These are phyloP conservation scores for Oehlia diaphana DNA, from an alignment of 192 early-diverging fungal species.

Conservation along the genomic window DNA sequence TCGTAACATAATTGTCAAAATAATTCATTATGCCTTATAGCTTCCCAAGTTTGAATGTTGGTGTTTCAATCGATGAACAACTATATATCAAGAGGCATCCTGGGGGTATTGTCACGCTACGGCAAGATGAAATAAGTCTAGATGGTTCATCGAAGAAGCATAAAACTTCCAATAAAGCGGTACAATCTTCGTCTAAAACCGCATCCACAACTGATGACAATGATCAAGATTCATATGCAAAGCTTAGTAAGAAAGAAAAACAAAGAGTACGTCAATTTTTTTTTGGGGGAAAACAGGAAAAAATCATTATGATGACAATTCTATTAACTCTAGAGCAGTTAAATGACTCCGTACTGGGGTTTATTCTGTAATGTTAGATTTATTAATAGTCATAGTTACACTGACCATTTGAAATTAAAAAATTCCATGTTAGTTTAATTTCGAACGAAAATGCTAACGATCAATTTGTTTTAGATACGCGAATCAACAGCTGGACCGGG, in stretches of 20 bases:
- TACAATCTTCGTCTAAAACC: background rate
- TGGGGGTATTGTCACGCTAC: background rate
- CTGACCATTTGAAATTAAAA: constrained; percentile 9
- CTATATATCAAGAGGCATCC: background rate
- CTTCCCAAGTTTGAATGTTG: background rate
- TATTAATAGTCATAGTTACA: constrained; percentile 26
- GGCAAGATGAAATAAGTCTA: background rate
- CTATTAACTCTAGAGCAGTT: constrained; percentile 10
- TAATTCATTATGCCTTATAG: background rate
- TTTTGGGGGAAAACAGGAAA: background rate
- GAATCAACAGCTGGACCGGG: constrained; percentile 35
- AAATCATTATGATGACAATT: background rate
- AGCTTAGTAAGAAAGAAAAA: background rate
- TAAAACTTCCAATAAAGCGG: background rate
- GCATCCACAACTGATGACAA: background rate
- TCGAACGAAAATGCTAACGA: background rate
- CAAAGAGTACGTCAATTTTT: background rate
- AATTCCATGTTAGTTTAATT: background rate
- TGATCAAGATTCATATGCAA: background rate
- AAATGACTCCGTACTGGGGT: background rate
- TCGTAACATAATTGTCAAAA: background rate
- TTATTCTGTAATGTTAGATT: constrained; percentile 17
- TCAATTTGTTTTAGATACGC: constrained; percentile 7
- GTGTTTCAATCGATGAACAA: background rate
- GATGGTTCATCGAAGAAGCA: background rate